Evolutionary conservation across 805 yeast genomes (phyloP).

Genomic region (Zygosaccharomyces gambellarensis): DNA sequence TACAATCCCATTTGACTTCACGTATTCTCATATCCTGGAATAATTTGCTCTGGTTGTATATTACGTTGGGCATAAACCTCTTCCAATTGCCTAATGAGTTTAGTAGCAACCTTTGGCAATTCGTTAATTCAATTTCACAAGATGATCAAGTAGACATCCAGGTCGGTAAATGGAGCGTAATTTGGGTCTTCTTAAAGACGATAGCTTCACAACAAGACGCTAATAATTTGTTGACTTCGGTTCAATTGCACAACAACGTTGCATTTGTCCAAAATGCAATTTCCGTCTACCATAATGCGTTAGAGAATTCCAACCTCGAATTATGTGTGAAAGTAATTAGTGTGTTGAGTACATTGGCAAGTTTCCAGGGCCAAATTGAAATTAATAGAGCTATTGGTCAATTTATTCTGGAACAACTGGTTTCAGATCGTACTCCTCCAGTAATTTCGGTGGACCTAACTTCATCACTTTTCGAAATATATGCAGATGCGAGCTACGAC

Average conservation of each 20-base stretch:
- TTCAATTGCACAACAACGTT: constrained; percentile 24
- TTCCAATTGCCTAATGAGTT: constrained; percentile 19
- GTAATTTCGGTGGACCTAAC: constrained; percentile 54
- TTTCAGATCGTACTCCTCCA: constrained; percentile 24
- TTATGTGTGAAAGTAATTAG: constrained; percentile 40
- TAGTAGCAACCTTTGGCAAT: constrained; percentile 18
- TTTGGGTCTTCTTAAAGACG: constrained; percentile 41
- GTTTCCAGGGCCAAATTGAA: constrained; percentile 41
- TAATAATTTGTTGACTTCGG: constrained; percentile 8
- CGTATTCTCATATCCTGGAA: constrained; percentile 64
- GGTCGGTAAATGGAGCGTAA: constrained; percentile 38
- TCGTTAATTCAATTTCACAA: constrained; percentile 13
- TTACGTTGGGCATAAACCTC: constrained; percentile 26
- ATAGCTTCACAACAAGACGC: constrained; percentile 13
- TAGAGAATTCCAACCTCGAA: constrained; percentile 31
- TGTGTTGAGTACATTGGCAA: constrained; percentile 48
- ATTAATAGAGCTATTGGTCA: constrained; percentile 44
- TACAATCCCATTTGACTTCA: constrained; percentile 46
- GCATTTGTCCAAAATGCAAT: constrained; percentile 24
- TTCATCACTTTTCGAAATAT: constrained; percentile 69
- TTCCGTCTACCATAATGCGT: constrained; percentile 20
- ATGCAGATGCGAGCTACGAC: constrained; percentile 62
- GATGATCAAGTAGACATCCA: constrained; percentile 29
- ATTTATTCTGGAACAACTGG: constrained; percentile 38
- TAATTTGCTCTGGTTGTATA: constrained; percentile 55